A percentile compares a stretch with the other conserved stretches of the same genome.
Conservation (phyloP, 2,329 filamentous ascomycete genomes). For the Rachicladosporium sp. region DNA sequence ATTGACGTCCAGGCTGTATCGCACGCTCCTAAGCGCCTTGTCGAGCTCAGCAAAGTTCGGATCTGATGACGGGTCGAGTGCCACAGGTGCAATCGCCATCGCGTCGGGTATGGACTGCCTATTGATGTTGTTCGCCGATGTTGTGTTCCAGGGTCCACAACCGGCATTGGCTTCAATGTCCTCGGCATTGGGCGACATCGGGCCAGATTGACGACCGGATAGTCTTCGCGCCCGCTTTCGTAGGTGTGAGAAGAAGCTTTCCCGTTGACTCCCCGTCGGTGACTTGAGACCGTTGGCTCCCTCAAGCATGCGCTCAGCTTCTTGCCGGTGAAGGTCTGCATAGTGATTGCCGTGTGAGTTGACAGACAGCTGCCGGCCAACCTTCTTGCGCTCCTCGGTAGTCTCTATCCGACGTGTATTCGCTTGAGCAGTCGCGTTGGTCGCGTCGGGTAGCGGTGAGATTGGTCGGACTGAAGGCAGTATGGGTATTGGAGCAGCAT, state of each 20-base stretch:
- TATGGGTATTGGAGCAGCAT: conserved; percentile 85
- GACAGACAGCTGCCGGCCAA: conserved; percentile 85
- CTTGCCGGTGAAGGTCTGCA: conserved; percentile 74
- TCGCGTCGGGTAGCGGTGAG: conserved; percentile 87
- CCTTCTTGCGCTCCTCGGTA: conserved; percentile 72
- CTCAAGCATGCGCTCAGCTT: conserved; percentile 81
- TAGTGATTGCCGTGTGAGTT: conserved; percentile 90
- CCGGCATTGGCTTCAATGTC: conserved; percentile 89
- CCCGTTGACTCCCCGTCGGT: conserved; percentile 68
- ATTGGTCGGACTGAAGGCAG: conserved; percentile 88
- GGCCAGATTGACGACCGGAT: conserved; percentile 78
- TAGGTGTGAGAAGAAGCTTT: conserved; percentile 96
- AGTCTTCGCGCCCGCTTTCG: conserved; percentile 85
- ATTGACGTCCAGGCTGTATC: conserved; percentile 43
- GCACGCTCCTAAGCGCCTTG: conserved; percentile 47
- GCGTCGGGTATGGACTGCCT: conserved; percentile 63
- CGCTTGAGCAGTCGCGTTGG: conserved; percentile 63
- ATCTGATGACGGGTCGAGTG: conserved; percentile 33
- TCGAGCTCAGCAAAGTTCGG: conserved; percentile 48
- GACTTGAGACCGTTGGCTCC: conserved; percentile 65
- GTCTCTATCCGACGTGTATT: conserved; percentile 45
- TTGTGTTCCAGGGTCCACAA: conserved; percentile 66
- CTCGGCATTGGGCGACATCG: conserved; percentile 65
- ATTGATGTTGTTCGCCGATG: background rate
- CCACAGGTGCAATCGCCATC: conserved; percentile 34